Percentiles rank a stretch among this genome's conserved stretches.
phyloP scores from a whole-genome alignment of 441 rosid species.

The Biscutella laevigata region DNA sequence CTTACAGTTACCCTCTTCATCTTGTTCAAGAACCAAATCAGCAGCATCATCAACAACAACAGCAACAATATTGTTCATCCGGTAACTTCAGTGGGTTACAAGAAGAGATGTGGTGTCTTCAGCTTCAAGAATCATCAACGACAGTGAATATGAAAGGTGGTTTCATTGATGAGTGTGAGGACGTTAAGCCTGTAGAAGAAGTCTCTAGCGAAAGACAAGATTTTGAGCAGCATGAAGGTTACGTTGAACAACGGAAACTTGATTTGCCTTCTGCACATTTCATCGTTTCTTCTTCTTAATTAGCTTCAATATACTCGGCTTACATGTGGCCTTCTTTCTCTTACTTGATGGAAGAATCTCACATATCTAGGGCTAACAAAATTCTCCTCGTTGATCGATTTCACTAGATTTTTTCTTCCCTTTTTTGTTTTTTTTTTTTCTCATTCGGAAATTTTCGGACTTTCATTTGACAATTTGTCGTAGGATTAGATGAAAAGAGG shows the following conservation, averaged over 20 bases:
- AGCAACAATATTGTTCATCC: slow-evolving; percentile 26
- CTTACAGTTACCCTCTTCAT: slow-evolving; percentile 20
- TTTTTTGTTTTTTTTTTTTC: too few relatives aligned
- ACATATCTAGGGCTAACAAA: background rate
- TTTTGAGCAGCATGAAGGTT: slow-evolving; percentile 41
- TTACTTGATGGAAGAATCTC: background rate
- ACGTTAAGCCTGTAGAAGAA: slow-evolving; percentile 38
- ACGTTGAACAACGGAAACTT: slow-evolving; percentile 39
- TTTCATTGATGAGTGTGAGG: slow-evolving; percentile 31
- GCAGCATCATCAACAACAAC: slow-evolving; percentile 32
- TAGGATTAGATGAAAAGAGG: too few relatives aligned
- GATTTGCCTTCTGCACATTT: slow-evolving; percentile 45
- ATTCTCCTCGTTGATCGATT: background rate
- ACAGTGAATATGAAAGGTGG: slow-evolving; percentile 31
- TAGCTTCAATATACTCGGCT: background rate
- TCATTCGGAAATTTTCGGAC: background rate
- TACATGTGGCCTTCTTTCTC: background rate
- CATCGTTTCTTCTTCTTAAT: slow-evolving; percentile 48
- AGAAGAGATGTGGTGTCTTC: slow-evolving; percentile 36
- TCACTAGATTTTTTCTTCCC: background rate
- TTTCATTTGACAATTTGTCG: background rate
- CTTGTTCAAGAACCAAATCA: slow-evolving; percentile 28
- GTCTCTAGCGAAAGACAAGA: slow-evolving; percentile 35
- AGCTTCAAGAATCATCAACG: slow-evolving; percentile 36
- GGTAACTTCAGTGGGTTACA: slow-evolving; percentile 28